Evolutionary conservation across 805 yeast species (phyloP).

Genomic region (Candida maesae): DNA sequence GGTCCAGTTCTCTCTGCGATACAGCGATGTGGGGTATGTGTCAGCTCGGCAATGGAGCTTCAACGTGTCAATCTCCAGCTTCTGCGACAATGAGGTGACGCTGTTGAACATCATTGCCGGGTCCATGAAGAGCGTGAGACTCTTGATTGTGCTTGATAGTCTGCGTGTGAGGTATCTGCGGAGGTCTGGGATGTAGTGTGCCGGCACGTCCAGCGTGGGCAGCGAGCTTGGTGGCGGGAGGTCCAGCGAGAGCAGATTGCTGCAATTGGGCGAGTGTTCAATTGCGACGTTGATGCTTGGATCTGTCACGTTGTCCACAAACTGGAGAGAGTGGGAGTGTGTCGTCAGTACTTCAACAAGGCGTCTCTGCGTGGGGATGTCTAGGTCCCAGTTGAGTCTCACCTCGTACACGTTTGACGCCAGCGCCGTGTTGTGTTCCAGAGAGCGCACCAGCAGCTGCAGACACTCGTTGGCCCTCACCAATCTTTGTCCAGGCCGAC

Average conservation of each 20-base stretch:
- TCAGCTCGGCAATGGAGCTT: slow-evolving; percentile 42
- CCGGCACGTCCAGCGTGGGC: slow-evolving; percentile 14
- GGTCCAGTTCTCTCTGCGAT: slow-evolving; percentile 21
- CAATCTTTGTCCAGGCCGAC: too few relatives aligned
- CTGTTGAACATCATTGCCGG: slow-evolving; percentile 36
- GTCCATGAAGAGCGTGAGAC: slow-evolving; percentile 35
- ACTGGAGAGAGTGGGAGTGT: slow-evolving; percentile 28
- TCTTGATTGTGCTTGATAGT: slow-evolving; percentile 19
- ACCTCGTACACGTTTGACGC: slow-evolving; percentile 34
- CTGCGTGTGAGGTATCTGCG: slow-evolving; percentile 25
- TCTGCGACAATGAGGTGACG: slow-evolving; percentile 21
- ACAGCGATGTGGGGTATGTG: slow-evolving; percentile 31
- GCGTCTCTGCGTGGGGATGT: slow-evolving; percentile 28
- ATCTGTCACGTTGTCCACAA: slow-evolving; percentile 39
- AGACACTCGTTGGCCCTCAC: slow-evolving; percentile 23
- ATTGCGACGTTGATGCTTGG: slow-evolving; percentile 35
- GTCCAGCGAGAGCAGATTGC: slow-evolving; percentile 21
- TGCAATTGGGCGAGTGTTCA: slow-evolving; percentile 26
- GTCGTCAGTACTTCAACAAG: slow-evolving; percentile 29
- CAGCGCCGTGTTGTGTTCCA: slow-evolving; percentile 20
- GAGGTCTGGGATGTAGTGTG: slow-evolving; percentile 29
- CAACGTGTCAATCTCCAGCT: slow-evolving; percentile 33
- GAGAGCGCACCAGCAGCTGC: slow-evolving; percentile 25
- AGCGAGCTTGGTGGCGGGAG: slow-evolving; percentile 33
- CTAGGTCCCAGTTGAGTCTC: slow-evolving; percentile 41